Base-by-base conservation (phyloP, 2,329 filamentous ascomycete genomes). In the Xylariales sp. region DNA sequence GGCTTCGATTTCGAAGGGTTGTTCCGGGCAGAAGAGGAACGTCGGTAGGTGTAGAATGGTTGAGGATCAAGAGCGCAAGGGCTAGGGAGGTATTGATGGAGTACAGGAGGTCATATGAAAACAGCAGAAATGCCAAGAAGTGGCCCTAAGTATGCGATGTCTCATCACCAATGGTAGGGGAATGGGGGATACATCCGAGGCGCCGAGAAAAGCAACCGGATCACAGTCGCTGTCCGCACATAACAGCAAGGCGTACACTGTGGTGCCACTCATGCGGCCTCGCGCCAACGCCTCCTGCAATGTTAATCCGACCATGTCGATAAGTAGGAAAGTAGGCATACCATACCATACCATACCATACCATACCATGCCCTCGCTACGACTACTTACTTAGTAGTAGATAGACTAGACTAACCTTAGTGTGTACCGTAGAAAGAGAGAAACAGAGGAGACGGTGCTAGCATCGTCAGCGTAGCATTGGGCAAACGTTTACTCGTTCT, bases 121-220 rank as follows among this genome's bases (percentile, higher is more conserved):
- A 12, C 8, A 48, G 18, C 32, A n/a, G 32, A 41, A 57, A 65
- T 63, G 66, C 69, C 67, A 69, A 70, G 64, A 28, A 60, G 45
- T 50, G 61, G 56, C 46, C 45, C 54, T 64, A 41, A 56, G 5
- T 45, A 56, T 43, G 54, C 30, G 39, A 32, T 68, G 67, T 71
- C 64, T 71, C 67, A 68, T 63, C 32, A 68, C 32, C 59, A 56
- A 56, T 45, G 56, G 52, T 46, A 59, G 23, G 52, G 45, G 53
- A 58, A 59, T 68, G 45, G 56, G 56, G 63, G 56, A 62, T 62
- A 39, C 43, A 56, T 56, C 54, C 54, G 58, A 39, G 59, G 43
- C 45, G 62, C 65, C 59, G 62, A 66, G 60, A 69, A 69, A 69
- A 69, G 64, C 64, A 67, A 61, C 23, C 23, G 48, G 50, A 49